These are phyloP conservation scores for Cyanophora paradoxa DNA, from an alignment of 78 protist genomes.

Conservation along the genomic window DNA sequence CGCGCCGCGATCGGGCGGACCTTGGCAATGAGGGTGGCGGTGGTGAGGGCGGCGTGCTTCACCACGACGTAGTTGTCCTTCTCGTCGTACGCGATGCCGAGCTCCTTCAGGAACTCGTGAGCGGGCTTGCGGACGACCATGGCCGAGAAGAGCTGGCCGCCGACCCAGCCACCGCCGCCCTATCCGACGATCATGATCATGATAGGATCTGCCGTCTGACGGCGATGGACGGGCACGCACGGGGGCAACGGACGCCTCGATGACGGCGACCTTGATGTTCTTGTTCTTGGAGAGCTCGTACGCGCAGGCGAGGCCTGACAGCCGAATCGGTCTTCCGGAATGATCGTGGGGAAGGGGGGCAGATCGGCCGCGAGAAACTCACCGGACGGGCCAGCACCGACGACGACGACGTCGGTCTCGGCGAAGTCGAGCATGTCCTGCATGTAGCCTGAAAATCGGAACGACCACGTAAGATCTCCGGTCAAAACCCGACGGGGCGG, in stretches of 20 bases:
- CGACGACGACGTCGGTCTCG: conserved; percentile 21
- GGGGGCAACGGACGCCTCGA: conserved; percentile 8
- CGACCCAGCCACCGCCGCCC: conserved; percentile 35
- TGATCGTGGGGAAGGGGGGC: no score
- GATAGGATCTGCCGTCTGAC: conserved; percentile 12
- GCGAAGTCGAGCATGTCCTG: conserved; percentile 16
- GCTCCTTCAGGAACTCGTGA: conserved; percentile 20
- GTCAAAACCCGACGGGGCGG: no score
- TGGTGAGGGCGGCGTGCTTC: conserved; percentile 34
- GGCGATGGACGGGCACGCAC: no score
- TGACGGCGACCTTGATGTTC: conserved; percentile 7
- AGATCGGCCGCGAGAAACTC: no score
- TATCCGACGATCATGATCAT: no score
- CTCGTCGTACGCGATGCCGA: conserved; percentile 24
- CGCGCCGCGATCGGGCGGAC: not conserved
- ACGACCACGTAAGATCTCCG: no score
- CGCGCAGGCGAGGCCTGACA: conserved; percentile 16
- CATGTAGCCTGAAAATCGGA: no score
- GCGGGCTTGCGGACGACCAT: conserved; percentile 33
- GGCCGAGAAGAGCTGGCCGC: conserved; percentile 29
- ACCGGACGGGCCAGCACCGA: conserved; percentile 18
- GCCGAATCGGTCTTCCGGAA: no score
- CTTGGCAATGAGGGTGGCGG: conserved; percentile 2
- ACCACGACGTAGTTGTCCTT: conserved; percentile 10
- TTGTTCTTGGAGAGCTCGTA: conserved; percentile 20